Percentiles rank a stretch among this genome's conserved stretches.
Conservation (phyloP, 805 yeast species). For the Wickerhamomyces silvicola region DNA sequence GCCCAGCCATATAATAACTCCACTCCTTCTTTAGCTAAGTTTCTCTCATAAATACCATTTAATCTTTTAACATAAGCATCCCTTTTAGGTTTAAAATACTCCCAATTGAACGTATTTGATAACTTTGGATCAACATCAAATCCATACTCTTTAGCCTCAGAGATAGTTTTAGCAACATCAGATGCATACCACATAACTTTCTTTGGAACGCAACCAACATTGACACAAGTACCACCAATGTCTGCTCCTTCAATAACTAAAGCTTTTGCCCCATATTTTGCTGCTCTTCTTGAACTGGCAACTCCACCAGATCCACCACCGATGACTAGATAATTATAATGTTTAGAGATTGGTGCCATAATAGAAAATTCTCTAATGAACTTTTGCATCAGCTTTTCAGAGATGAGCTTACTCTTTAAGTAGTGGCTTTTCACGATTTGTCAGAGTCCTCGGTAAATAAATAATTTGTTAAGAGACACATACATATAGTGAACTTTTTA, state of each 20-base stretch:
- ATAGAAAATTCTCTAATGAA: constrained; percentile 13
- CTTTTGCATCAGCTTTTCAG: too few relatives aligned
- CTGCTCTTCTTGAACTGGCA: constrained; percentile 97
- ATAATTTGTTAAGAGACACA: too few relatives aligned
- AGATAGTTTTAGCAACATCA: constrained; percentile 70
- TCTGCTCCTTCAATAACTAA: constrained; percentile 72
- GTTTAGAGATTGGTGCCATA: constrained; percentile 55
- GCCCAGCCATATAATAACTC: constrained; percentile 86
- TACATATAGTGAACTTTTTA: too few relatives aligned
- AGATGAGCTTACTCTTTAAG: too few relatives aligned
- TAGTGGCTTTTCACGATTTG: too few relatives aligned
- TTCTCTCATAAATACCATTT: constrained; percentile 90
- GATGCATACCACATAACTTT: constrained; percentile 98
- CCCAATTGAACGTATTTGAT: constrained; percentile 74
- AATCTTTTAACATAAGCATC: constrained; percentile 85
- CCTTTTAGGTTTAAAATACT: constrained; percentile 72
- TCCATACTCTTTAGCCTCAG: constrained; percentile 20
- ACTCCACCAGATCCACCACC: constrained; percentile 99
- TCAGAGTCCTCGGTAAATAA: too few relatives aligned
- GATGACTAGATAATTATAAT: constrained; percentile 87
- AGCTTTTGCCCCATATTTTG: constrained; percentile 85
- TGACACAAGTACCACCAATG: constrained; percentile 98
- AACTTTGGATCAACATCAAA: constrained; percentile 55
- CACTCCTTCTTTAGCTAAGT: constrained; percentile 83
- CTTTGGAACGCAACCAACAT: constrained; percentile 98